Evolutionary conservation across 331 rosid genomes (phyloP).

Genomic region (Stylosanthes scabra): DNA sequence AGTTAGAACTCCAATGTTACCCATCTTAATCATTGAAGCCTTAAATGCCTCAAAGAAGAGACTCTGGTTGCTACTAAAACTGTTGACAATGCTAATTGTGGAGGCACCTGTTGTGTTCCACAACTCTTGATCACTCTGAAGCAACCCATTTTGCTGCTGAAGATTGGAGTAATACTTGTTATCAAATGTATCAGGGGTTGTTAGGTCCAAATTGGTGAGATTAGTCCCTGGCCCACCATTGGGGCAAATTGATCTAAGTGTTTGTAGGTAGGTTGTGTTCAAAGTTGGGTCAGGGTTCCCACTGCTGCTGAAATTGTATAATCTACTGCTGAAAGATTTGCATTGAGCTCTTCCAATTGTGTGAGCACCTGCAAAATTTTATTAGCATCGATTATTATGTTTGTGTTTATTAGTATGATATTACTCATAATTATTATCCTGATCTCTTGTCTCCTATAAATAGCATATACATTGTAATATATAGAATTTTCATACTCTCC

Average conservation of each 20-base stretch:
- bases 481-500: too few relatives aligned
- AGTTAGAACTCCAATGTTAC: conserved; percentile 9
- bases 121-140: conserved; percentile 32
- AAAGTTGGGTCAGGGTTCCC: conserved; percentile 16
- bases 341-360: conserved; percentile 38
- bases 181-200: conserved; percentile 33
- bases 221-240: neutral
- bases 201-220: conserved; percentile 26
- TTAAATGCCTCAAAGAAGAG: conserved; percentile 17
- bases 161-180: conserved; percentile 31
- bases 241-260: conserved; percentile 3
- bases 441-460: too few relatives aligned
- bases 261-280: conserved; percentile 17
- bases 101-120: neutral
- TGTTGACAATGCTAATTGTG: conserved; percentile 21
- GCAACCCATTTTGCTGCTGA: neutral
- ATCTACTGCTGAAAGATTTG: neutral
- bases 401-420: neutral
- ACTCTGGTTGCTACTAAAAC: conserved; percentile 11
- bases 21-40: conserved; percentile 29
- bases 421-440: too few relatives aligned
- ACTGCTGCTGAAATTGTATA: conserved; percentile 3
- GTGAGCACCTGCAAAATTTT: conserved; percentile 26
- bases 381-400: neutral
- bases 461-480: too few relatives aligned